phyloP scores from a whole-genome alignment of 352 stramenopile species.

The Peronosclerospora sorghi region DNA sequence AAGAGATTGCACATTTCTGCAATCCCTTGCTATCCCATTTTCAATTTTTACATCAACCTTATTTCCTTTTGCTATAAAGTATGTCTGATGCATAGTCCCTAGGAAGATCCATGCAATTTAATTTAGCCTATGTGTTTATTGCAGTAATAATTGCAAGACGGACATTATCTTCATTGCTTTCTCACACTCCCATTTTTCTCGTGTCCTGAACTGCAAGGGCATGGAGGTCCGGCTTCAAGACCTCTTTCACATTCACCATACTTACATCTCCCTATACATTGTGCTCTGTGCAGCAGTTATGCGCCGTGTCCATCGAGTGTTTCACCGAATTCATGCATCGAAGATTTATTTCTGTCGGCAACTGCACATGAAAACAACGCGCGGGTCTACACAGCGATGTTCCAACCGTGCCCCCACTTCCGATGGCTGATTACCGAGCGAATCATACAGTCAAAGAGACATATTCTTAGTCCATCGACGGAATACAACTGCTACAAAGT shows the following conservation, averaged over 20 bases:
- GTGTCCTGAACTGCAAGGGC: slow-evolving; percentile 27
- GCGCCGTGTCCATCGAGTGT: slow-evolving; percentile 11
- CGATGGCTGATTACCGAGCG: slow-evolving; percentile 8
- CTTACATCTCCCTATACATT: slow-evolving; percentile 24
- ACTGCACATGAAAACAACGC: too few relatives aligned
- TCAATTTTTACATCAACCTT: slow-evolving; percentile 39
- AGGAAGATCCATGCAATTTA: slow-evolving; percentile 34
- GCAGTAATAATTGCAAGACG: slow-evolving; percentile 57
- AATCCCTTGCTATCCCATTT: too few relatives aligned
- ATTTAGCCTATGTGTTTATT: slow-evolving; percentile 37
- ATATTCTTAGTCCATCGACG: slow-evolving; percentile 20
- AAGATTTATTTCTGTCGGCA: too few relatives aligned
- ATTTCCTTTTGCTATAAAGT: slow-evolving; percentile 38
- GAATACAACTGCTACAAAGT: too few relatives aligned
- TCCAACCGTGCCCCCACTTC: slow-evolving; percentile 9
- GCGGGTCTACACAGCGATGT: slow-evolving; percentile 1
- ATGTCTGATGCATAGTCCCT: slow-evolving; percentile 66
- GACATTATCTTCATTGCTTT: slow-evolving; percentile 48
- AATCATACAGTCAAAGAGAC: slow-evolving; percentile 4
- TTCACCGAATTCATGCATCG: too few relatives aligned
- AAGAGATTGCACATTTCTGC: slow-evolving; percentile 44
- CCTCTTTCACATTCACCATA: too few relatives aligned
- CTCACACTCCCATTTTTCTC: slow-evolving; percentile 51
- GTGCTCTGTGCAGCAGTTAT: slow-evolving; percentile 41
- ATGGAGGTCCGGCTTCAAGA: slow-evolving; percentile 5